Evolutionary conservation across 139 green algal genomes (phyloP), one percentile per base, ranked within the genome.

Genomic region (Volvox reticuliferus): DNA sequence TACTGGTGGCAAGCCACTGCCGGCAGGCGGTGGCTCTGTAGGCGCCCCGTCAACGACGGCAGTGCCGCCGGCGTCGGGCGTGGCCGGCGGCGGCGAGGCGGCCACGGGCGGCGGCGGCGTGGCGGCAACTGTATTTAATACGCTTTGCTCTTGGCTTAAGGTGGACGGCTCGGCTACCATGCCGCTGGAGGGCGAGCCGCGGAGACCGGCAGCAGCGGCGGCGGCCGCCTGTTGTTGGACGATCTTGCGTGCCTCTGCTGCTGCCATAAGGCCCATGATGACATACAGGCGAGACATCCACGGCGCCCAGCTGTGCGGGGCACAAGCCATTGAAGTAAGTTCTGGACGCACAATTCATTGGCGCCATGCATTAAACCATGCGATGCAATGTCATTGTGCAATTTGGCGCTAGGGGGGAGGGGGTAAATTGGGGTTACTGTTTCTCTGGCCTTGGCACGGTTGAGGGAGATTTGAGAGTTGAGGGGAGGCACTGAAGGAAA

Each of bases 271-370:
- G 6, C 91, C 92, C 20, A 95, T 24, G 69, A 95, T 61, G 9
- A 78, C 79, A 73, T 94, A 86, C 65, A 96, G 68, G 19, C 90
- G 83, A 20, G 93, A 82, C 18, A 94, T 63, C 93, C 94, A 96
- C 20, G 92, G 93, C 1, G 82, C 87, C 94, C 93, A 95, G 0
- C 79, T 79, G 77, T 5, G 24, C 16, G 65, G 44, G 5, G 44
- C 44, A 55, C 44, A 55, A 55, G 44, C 44, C 44, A 55, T 5
- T 55, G 44, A 9, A 55, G 44, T 55, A 55, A 55, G 44, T 5
- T 55, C 44, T 55, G 5, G 44, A 9, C 44, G 44, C 9, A 55
- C 5, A 55, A 55, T 55, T 55, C 44, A 55, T 9, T 55, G 44
- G 9, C 44, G 44, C 44, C 9, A 55, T 55, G 9, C 44, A 55